Base-by-base conservation (phyloP, 2,329 filamentous ascomycete species). In the Claviceps sp. region DNA sequence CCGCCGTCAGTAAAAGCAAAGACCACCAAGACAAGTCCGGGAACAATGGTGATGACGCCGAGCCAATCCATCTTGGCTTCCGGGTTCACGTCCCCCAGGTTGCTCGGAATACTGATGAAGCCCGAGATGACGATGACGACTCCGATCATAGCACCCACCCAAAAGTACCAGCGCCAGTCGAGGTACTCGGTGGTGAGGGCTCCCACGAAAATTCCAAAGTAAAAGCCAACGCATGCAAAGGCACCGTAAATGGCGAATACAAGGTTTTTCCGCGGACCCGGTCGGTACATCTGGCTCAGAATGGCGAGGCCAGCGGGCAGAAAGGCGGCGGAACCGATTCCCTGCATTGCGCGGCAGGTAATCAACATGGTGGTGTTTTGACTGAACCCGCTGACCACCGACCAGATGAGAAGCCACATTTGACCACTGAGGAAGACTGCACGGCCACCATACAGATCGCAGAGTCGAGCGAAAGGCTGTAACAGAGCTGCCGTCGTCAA, bases 1-100 rank as follows among this genome's bases (percentile, higher is more conserved):
- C 81, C 77, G 7, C 81, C 82, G 47, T 88, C 82, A 0, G 86
- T 89, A 50, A 93, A 77, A 0, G 86, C 84, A 59, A 83, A 91
- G 0, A 89, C 82, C 56, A 88, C 72, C 26, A 93, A 72, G 2
- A 85, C 73, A 13, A 89, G 65, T 0, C 83, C 86, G 0, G 75
- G 73, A 0, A 87, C 73, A 16, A 84, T 82, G 14, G 82, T 76
- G 2, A 65, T 61, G 1, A 77, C 68, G 0, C 85, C 85, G 52
- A 73, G 68, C 77, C 81, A 89, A 62, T 90, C 86, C 84, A 89
- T 89, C 37, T 57, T 57, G 7, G 67, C 52, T 1, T 45, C 48
- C 1, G 57, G 52, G 16, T 62, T 57, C 1, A 59, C 47, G 11
- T 65, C 39, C 50, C 60, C 55, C 50, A 64, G 59, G 42, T 64